Percentiles rank a stretch among this genome's conserved stretches.
phyloP scores from a whole-genome alignment of 1,284 basidiomycete genomes.

The Pyrrhoderma lamaoense region DNA sequence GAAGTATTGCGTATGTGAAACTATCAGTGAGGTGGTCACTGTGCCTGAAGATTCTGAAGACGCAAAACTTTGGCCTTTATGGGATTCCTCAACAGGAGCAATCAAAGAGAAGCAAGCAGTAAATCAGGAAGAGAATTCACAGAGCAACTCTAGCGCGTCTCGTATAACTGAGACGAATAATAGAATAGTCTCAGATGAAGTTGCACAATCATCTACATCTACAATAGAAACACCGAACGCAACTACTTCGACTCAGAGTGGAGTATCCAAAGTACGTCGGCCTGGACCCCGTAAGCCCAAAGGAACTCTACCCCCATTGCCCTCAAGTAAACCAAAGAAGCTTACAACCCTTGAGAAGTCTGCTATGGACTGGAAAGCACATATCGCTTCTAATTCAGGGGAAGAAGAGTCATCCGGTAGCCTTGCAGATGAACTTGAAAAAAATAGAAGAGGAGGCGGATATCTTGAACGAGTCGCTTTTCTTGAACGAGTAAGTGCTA shows the following conservation, averaged over 20 bases:
- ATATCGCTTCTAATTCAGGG: slow-evolving; percentile 32
- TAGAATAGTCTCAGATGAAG: no score
- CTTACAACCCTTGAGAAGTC: slow-evolving; percentile 77
- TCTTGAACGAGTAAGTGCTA: slow-evolving; percentile 61
- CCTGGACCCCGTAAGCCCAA: slow-evolving; percentile 63
- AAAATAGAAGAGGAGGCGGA: slow-evolving; percentile 49
- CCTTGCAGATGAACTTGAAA: slow-evolving; percentile 63
- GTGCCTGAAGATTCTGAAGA: slow-evolving; percentile 66
- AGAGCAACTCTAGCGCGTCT: background rate
- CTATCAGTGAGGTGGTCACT: slow-evolving; percentile 57
- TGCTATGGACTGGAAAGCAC: slow-evolving; percentile 72
- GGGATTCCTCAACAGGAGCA: slow-evolving; percentile 24
- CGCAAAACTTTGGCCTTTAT: slow-evolving; percentile 64
- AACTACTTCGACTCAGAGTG: slow-evolving; percentile 14
- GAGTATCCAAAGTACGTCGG: slow-evolving; percentile 13
- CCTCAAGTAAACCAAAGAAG: slow-evolving; percentile 56
- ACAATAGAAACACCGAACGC: slow-evolving; percentile 7
- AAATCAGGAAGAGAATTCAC: background rate
- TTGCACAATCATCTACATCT: slow-evolving; percentile 11
- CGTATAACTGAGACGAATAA: no score
- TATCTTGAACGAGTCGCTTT: slow-evolving; percentile 81
- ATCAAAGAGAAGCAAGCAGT: background rate
- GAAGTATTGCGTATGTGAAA: slow-evolving; percentile 22
- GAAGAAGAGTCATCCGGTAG: slow-evolving; percentile 25
- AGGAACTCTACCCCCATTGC: slow-evolving; percentile 42